Base-by-base conservation (phyloP, 2,329 filamentous ascomycete genomes). In the Septoria linicola region DNA sequence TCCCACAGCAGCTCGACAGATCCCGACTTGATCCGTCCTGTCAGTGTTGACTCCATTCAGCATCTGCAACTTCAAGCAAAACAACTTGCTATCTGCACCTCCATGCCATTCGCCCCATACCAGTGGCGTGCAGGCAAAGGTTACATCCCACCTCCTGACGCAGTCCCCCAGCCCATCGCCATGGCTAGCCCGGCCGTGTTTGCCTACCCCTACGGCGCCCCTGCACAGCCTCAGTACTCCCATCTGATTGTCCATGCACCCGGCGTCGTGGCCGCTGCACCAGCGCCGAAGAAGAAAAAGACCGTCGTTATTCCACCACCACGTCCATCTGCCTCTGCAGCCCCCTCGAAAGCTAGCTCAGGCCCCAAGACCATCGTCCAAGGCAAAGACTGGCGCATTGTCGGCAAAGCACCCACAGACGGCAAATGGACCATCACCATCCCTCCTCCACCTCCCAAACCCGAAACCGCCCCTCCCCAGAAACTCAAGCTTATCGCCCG, bases 41-140 rank as follows among this genome's bases (percentile, higher is more conserved):
- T n/a, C n/a, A n/a, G n/a, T n/a, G n/a, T n/a, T n/a, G n/a, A n/a
- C n/a, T n/a, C n/a, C n/a, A n/a, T 27, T 27, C 23, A 5, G 23
- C 23, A 40, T 30, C 16, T 21, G 11, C 36, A 35, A 21, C 8
- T 14, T 44, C 35, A 17, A n/a, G n/a, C 35, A 21, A 23, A 27
- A 27, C 5, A 27, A 10, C 10, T 27, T 14, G n/a, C n/a, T n/a
- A n/a, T n/a, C 6, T 27, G 39, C 34, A 40, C 39, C 25, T 47
- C 48, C 35, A 59, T 61, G 60, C 56, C 49, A 41, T 59, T 58
- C 52, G 51, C 59, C n/a, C 59, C 60, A 16, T 63, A 59, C 51
- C 55, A 54, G 37, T 64, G 62, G 62, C 59, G 57, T 49, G 58
- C 55, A 41, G 48, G 51, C 25, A 27, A 51, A 30, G 60, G 54